Conservation (phyloP, 1,284 basidiomycete species). For the Marasmius sp. region DNA sequence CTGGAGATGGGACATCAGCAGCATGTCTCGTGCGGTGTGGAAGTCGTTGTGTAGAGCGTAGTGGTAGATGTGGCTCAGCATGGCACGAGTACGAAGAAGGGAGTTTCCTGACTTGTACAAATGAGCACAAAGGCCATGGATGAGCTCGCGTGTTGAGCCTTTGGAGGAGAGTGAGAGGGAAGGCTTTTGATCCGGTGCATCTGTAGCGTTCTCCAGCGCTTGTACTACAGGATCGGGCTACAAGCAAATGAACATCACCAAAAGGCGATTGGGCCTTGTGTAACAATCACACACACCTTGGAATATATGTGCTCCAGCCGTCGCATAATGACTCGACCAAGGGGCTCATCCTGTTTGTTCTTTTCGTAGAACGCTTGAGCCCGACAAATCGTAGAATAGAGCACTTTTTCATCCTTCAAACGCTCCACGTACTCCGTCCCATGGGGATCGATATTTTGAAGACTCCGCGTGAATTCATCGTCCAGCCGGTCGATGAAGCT, state of each 20-base stretch:
- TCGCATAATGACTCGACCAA: constrained; percentile 89
- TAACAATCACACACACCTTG: constrained; percentile 59
- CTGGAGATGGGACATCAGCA: constrained; percentile 98
- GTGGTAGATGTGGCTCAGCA: constrained; percentile 98
- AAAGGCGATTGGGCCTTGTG: too few relatives aligned
- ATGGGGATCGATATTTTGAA: constrained; percentile 99
- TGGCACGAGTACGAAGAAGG: constrained; percentile 91
- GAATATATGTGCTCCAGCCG: constrained; percentile 98
- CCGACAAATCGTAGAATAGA: constrained; percentile 92
- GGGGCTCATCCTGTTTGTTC: constrained; percentile 73
- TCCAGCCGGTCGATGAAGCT: constrained; percentile 95
- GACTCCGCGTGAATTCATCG: constrained; percentile 97
- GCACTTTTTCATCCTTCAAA: constrained; percentile 90
- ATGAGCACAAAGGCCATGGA: constrained; percentile 88
- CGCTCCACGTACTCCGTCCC: constrained; percentile 98
- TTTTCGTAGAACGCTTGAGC: constrained; percentile 91
- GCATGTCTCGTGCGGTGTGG: constrained; percentile 96
- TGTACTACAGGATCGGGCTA: constrained; percentile 93
- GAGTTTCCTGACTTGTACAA: constrained; percentile 93
- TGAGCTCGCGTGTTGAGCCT: constrained; percentile 68
- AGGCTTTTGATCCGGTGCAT: constrained; percentile 56
- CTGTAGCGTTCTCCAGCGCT: constrained; percentile 79
- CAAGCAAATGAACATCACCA: not conserved
- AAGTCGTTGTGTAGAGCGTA: constrained; percentile 97
- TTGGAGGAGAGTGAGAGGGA: constrained; percentile 57